A percentile compares a stretch with the other conserved stretches of the same genome.
Evolutionary conservation across 73 alveolate species (phyloP).

Genomic region (Tetrahymena borealis): DNA sequence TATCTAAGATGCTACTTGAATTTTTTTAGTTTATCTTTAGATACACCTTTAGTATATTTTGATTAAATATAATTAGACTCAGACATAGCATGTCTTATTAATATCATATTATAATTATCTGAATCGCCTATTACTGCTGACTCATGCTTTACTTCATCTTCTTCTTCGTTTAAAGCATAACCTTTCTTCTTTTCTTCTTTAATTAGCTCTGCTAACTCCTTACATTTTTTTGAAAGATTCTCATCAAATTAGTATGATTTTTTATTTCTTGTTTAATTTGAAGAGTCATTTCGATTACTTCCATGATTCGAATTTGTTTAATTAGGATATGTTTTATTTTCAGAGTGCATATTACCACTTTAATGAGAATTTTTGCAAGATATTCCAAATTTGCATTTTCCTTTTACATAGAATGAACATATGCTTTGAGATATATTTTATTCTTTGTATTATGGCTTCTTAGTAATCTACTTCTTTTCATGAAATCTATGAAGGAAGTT

Average conservation of each 20-base stretch:
- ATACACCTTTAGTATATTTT: background rate
- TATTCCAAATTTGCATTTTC: too few relatives aligned
- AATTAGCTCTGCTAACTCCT: background rate
- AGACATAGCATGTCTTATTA: background rate
- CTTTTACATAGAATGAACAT: too few relatives aligned
- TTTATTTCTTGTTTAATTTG: too few relatives aligned
- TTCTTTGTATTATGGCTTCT: too few relatives aligned
- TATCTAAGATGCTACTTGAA: background rate
- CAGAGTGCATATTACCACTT: too few relatives aligned
- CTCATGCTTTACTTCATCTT: background rate
- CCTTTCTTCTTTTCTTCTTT: background rate
- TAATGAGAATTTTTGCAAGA: too few relatives aligned
- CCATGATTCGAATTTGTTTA: too few relatives aligned
- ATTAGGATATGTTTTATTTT: too few relatives aligned
- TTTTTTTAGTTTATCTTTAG: background rate
- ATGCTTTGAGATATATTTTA: too few relatives aligned
- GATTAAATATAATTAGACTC: background rate
- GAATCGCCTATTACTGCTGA: background rate
- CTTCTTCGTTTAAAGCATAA: background rate
- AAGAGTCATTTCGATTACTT: too few relatives aligned
- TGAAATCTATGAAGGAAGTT: too few relatives aligned
- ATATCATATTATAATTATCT: background rate
- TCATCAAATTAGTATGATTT: background rate
- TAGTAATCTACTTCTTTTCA: too few relatives aligned
- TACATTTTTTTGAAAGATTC: background rate